Conservation (phyloP, 352 stramenopile species). For the Phytophthora boehmeriae region DNA sequence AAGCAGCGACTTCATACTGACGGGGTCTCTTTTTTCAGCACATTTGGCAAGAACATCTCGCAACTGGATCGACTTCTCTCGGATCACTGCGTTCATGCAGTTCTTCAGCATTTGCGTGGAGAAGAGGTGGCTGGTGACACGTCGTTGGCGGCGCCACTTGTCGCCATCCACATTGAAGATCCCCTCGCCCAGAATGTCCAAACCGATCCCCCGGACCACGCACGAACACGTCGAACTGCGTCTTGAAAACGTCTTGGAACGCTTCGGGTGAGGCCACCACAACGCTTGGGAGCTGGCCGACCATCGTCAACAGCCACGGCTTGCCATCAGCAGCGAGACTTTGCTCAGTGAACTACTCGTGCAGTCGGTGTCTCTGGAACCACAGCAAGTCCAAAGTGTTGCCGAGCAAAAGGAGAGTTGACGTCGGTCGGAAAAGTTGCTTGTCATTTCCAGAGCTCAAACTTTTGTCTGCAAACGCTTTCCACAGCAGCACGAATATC, state of each 20-base stretch:
- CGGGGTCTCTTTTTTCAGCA: conserved; percentile 22
- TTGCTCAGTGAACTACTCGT: conserved; percentile 61
- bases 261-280: conserved; percentile 36
- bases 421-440: conserved; percentile 22
- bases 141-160: conserved; percentile 70
- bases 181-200: conserved; percentile 58
- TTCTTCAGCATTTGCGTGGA: conserved; percentile 57
- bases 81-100: conserved; percentile 46
- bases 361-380: conserved; percentile 48
- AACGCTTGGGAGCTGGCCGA: conserved; percentile 39
- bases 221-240: conserved; percentile 51
- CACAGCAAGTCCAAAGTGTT: conserved; percentile 57
- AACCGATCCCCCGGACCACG: conserved; percentile 47
- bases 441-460: not conserved
- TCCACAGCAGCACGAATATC: no score
- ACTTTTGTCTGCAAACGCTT: no score
- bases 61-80: conserved; percentile 46
- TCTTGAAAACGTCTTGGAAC: conserved; percentile 58
- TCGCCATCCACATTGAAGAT: conserved; percentile 71
- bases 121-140: conserved; percentile 88
- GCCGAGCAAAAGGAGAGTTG: conserved; percentile 45
- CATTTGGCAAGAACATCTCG: conserved; percentile 35
- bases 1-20: conserved; percentile 49
- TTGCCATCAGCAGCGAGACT: conserved; percentile 29
- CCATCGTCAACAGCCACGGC: conserved; percentile 37